Evolutionary conservation across 257 asterid species (phyloP), one percentile per base, ranked within the genome.

Genomic region (Przewalskia tangutica): DNA sequence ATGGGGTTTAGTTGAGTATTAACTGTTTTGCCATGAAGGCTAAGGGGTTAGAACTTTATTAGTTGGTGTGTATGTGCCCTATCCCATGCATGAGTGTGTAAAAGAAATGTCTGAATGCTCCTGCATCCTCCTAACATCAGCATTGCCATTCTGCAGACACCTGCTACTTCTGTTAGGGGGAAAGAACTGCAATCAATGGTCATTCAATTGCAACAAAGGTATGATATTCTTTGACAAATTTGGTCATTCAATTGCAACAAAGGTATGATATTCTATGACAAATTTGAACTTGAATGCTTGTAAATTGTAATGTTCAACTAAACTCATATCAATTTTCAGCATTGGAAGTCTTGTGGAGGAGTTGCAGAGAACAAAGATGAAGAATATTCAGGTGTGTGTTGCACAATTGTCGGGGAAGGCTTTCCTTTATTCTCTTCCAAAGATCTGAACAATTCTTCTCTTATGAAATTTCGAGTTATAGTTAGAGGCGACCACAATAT

Each of bases 181-280:
- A 90, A 87, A 68, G 97, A 96, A 79, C 86, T 94, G 86, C 98
- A 94, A 58, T 83, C 93, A 60, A 95, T 87, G 89, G 93, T 89
- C 89, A 88, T 92, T 85, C 97, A 93, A 81, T 85, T 94, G 95
- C 99, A 94, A 82, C 97, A 94, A 83, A 90, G 98, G 99, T 96
- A 91, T 20, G 80, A 14, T 75, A 75, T 50, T 50, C 80, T 17
- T 23, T 3, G 46, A 75, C 46, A 27, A n/a, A n/a, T n/a, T n/a
- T n/a, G n/a, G n/a, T n/a, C n/a, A n/a, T n/a, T n/a, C n/a, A n/a
- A 81, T 85, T 94, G 95, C 99, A 94, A 82, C 97, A 94, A 83
- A 90, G 98, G 99, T 96, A 91, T 20, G 80, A 14, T 75, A 75
- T 50, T 50, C 80, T 17, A 12, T 3, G 46, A 75, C 46, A 27